These are phyloP conservation scores for Rhodosporidiobolus sp. DNA, from an alignment of 768 basidiomycete genomes.

Conservation along the genomic window DNA sequence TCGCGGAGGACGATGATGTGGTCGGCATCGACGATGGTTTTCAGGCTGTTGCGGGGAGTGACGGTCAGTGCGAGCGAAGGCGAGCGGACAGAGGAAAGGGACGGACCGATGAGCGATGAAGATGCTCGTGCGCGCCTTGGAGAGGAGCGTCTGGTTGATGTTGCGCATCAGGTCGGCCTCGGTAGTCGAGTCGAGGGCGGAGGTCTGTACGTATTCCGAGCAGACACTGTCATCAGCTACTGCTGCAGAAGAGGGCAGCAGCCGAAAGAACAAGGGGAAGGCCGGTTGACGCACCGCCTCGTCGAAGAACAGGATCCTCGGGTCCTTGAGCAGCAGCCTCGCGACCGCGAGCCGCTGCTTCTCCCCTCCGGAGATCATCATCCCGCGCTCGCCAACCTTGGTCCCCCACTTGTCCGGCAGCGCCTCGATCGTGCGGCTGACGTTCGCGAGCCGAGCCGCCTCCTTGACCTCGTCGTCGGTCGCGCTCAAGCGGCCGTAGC, in stretches of 20 bases:
- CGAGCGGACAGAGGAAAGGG: not conserved
- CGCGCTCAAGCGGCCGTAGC: slow-evolving; percentile 84
- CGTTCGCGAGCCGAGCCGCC: slow-evolving; percentile 80
- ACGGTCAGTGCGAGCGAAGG: too few relatives aligned
- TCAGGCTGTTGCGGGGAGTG: slow-evolving; percentile 53
- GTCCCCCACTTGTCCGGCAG: slow-evolving; percentile 85
- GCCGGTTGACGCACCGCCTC: slow-evolving; percentile 84
- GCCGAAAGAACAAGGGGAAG: not conserved
- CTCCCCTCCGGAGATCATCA: slow-evolving; percentile 99
- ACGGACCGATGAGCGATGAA: slow-evolving; percentile 83
- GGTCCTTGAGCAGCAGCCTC: slow-evolving; percentile 85
- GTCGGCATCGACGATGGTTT: slow-evolving; percentile 83
- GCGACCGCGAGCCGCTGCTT: slow-evolving; percentile 96
- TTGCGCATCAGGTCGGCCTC: slow-evolving; percentile 94
- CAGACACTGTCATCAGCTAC: not conserved
- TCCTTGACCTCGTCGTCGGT: slow-evolving; percentile 83
- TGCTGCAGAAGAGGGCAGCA: not conserved
- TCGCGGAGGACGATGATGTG: slow-evolving; percentile 88
- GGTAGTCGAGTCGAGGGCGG: slow-evolving; percentile 89
- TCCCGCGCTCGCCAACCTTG: slow-evolving; percentile 87
- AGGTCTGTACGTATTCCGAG: slow-evolving; percentile 65
- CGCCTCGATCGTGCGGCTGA: slow-evolving; percentile 71
- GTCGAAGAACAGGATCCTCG: slow-evolving; percentile 94
- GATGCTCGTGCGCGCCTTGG: slow-evolving; percentile 81
- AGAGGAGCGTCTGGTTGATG: slow-evolving; percentile 72